A percentile compares a stretch with the other conserved stretches of the same genome.
phyloP scores from a whole-genome alignment of 2,329 filamentous ascomycete genomes.

The Xylogone sp. region DNA sequence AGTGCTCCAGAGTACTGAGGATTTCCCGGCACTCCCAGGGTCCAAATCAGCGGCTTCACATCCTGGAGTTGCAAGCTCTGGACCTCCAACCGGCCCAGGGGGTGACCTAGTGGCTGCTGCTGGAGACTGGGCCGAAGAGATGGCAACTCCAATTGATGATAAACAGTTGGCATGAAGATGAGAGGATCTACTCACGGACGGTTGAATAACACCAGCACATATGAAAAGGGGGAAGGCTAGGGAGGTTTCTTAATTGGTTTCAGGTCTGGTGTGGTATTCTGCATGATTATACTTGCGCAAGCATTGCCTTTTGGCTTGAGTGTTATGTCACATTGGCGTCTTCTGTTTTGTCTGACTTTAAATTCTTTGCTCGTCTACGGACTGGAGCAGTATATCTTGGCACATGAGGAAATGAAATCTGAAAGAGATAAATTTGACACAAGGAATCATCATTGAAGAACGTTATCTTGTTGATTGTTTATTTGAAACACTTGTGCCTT shows the following conservation, averaged over 20 bases:
- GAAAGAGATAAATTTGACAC: background rate
- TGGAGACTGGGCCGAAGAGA: conserved; percentile 26
- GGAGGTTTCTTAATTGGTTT: background rate
- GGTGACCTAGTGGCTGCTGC: conserved; percentile 3
- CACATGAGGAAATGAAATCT: background rate
- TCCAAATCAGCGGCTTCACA: background rate
- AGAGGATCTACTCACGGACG: too few relatives aligned
- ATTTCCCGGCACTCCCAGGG: conserved; percentile 23
- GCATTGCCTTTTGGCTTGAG: background rate
- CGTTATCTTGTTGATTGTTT: too few relatives aligned
- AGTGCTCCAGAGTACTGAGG: conserved; percentile 15
- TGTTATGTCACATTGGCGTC: background rate
- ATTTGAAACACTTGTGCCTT: too few relatives aligned
- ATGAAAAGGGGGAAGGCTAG: background rate
- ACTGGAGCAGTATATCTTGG: background rate
- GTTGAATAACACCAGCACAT: background rate
- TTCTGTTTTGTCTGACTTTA: background rate
- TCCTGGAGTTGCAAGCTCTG: too few relatives aligned
- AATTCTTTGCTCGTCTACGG: background rate
- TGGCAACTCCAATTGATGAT: conserved; percentile 23
- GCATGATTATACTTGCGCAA: background rate
- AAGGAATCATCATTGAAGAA: too few relatives aligned
- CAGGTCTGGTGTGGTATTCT: background rate
- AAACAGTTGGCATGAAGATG: conserved; percentile 6
- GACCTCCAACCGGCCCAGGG: background rate